Conservation (phyloP, 345 rosid genomes). For the Sonneratia caseolaris region DNA sequence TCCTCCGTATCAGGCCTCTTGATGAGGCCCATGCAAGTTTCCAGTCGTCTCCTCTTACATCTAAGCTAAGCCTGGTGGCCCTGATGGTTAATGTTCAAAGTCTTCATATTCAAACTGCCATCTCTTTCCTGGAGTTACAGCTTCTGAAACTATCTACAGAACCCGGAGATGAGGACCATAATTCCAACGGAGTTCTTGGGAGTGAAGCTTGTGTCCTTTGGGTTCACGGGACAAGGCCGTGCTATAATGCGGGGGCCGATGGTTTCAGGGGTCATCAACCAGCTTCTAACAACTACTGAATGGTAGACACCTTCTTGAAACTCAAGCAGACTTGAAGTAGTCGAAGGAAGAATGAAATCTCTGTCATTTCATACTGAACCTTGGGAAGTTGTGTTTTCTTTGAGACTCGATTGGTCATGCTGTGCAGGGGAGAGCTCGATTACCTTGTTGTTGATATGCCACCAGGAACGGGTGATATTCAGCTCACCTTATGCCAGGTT, state of each 20-base stretch:
- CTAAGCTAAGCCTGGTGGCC: not conserved
- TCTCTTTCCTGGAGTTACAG: not conserved
- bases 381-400: not conserved
- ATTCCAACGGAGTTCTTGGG: slow-evolving; percentile 92
- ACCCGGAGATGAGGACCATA: slow-evolving; percentile 76
- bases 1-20: not conserved
- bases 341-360: not conserved
- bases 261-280: slow-evolving; percentile 96
- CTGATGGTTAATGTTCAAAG: not conserved
- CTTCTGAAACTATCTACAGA: slow-evolving; percentile 24
- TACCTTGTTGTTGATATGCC: slow-evolving; percentile 99
- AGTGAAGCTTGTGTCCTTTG: slow-evolving; percentile 91
- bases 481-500: slow-evolving; percentile 95
- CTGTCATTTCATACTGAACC: not conserved
- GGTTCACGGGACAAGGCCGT: slow-evolving; percentile 95
- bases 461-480: slow-evolving; percentile 98
- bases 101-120: not conserved
- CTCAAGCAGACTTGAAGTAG: not conserved
- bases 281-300: slow-evolving; percentile 85
- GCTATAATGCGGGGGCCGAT: slow-evolving; percentile 98
- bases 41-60: no score
- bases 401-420: not conserved
- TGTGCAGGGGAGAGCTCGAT: slow-evolving; percentile 90
- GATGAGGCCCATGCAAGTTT: no score
- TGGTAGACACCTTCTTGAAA: slow-evolving; percentile 41